phyloP scores from a whole-genome alignment of 1,284 basidiomycete genomes.

The Tetrapyrgos nigripes region DNA sequence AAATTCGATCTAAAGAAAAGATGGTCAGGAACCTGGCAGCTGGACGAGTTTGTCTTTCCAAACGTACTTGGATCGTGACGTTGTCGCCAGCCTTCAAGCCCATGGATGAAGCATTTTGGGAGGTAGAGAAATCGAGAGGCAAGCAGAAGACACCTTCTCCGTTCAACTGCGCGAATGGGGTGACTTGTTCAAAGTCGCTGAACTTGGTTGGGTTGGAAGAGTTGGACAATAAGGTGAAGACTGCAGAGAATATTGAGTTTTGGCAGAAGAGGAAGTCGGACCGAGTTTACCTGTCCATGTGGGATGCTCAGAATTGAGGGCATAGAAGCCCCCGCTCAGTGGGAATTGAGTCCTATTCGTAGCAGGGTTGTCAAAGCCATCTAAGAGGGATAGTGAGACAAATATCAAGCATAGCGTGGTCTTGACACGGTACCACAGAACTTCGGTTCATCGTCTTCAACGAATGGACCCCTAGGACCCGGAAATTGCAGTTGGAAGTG shows the following conservation, averaged over 20 bases:
- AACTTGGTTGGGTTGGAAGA: slow-evolving; percentile 61
- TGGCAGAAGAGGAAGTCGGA: background rate
- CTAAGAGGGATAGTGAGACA: slow-evolving; percentile 35
- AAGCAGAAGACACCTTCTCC: slow-evolving; percentile 68
- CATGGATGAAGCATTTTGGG: slow-evolving; percentile 47
- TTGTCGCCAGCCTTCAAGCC: slow-evolving; percentile 61
- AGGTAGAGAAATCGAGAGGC: slow-evolving; percentile 56
- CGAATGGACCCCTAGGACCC: slow-evolving; percentile 62
- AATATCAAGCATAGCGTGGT: background rate
- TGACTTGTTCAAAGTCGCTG: slow-evolving; percentile 61
- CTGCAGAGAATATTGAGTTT: slow-evolving; percentile 32
- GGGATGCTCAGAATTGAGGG: slow-evolving; percentile 65
- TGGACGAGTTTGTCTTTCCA: too few relatives aligned
- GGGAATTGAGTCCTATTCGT: slow-evolving; percentile 68
- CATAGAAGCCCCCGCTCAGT: slow-evolving; percentile 58
- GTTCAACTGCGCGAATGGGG: slow-evolving; percentile 56
- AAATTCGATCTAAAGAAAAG: slow-evolving; percentile 50
- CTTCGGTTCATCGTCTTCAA: slow-evolving; percentile 59
- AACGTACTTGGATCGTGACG: slow-evolving; percentile 59
- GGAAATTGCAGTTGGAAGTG: slow-evolving; percentile 79
- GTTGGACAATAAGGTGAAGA: slow-evolving; percentile 63
- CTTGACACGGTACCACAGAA: slow-evolving; percentile 56
- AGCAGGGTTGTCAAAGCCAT: slow-evolving; percentile 53
- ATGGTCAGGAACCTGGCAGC: too few relatives aligned
- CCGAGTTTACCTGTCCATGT: slow-evolving; percentile 56